Base-by-base conservation (phyloP, 2,329 filamentous ascomycete genomes). In the Plenodomus tracheiphilus region DNA sequence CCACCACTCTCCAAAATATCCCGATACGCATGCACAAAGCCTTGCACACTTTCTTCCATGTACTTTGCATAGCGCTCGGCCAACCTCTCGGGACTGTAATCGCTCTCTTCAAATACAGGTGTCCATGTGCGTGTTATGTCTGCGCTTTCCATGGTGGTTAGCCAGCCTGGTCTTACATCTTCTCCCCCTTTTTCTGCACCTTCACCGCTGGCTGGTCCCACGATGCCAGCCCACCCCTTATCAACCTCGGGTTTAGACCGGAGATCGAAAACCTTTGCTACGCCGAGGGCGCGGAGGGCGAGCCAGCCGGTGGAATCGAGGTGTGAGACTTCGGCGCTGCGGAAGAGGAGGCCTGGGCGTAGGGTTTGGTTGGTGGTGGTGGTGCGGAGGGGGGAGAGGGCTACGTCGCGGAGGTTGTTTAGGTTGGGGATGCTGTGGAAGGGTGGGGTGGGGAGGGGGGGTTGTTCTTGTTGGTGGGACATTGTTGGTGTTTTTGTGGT, bases 211-310 rank as follows among this genome's bases (percentile, higher is more conserved):
- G 35, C 13, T 19, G 10, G 9, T 9, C 57, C 61, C 0, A 56
- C 51, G 20, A 62, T 47, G 2, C 56, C 62, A 0, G 47, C 49
- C 61, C 61, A 66, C 1, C 59, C 69, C 20, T 72, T 69, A 46
- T 80, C 71, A 43, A 88, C 81, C 73, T 89, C 86, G 16, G 76
- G 73, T 16, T 72, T 70, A 20, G 83, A 86, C 46, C 88, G 81
- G 9, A 91, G 75, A 73, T 91, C 88, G 66, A 85, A 91, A 43
- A 89, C 79, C 54, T 80, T 77, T 19, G 75, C 79, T 56, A 93
- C 81, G n/a, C 81, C 79, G 44, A 89, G 74, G 4, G 68, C 58
- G 22, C 75, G 43, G 0, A 71, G 16, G 10, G 49, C 25, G 2
- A 42, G 34, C 63, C 68, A 70, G 13, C 55, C 68, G 0, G 32